Percentiles rank a stretch among this genome's conserved stretches.
These are phyloP conservation scores for Naganishia sp. DNA, from an alignment of 1,284 basidiomycete genomes.

Conservation along the genomic window DNA sequence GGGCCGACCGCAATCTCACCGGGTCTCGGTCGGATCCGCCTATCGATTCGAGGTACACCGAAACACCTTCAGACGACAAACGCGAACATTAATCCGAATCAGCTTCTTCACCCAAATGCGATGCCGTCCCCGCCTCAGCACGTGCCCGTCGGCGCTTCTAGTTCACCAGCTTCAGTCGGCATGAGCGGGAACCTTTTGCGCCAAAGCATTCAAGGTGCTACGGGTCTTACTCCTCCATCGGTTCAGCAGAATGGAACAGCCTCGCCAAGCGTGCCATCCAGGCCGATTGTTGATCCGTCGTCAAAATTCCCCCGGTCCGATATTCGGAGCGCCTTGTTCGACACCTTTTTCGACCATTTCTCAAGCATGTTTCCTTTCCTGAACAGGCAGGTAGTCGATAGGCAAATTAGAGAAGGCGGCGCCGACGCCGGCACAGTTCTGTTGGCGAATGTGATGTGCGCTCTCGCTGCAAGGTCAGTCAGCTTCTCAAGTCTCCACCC, in stretches of 20 bases:
- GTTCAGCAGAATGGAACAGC: constrained; percentile 1
- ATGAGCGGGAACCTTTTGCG: constrained; percentile 14
- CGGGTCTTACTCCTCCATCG: constrained; percentile 19
- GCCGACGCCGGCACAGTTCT: constrained; percentile 24
- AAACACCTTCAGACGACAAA: constrained; percentile 14
- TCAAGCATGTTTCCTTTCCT: constrained; percentile 29
- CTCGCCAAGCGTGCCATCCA: not conserved
- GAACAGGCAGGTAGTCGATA: constrained; percentile 24
- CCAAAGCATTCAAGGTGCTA: constrained; percentile 9
- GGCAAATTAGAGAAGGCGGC: constrained; percentile 18
- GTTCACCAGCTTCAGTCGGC: constrained; percentile 1
- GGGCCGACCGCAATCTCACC: constrained; percentile 26
- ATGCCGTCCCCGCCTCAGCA: constrained; percentile 18
- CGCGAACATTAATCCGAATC: constrained; percentile 10
- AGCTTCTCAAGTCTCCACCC: not conserved
- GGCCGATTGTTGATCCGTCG: constrained; percentile 17
- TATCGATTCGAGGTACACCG: constrained; percentile 23
- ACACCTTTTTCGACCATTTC: constrained; percentile 28
- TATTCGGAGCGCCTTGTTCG: constrained; percentile 15
- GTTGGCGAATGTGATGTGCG: constrained; percentile 27
- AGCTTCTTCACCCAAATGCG: constrained; percentile 23
- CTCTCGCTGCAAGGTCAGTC: constrained; percentile 23
- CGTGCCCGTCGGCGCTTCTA: constrained; percentile 1
- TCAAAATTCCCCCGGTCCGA: constrained; percentile 24
- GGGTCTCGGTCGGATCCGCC: constrained; percentile 24